Base-by-base conservation (phyloP, 2,329 filamentous ascomycete genomes). In the Dothistroma pini region DNA sequence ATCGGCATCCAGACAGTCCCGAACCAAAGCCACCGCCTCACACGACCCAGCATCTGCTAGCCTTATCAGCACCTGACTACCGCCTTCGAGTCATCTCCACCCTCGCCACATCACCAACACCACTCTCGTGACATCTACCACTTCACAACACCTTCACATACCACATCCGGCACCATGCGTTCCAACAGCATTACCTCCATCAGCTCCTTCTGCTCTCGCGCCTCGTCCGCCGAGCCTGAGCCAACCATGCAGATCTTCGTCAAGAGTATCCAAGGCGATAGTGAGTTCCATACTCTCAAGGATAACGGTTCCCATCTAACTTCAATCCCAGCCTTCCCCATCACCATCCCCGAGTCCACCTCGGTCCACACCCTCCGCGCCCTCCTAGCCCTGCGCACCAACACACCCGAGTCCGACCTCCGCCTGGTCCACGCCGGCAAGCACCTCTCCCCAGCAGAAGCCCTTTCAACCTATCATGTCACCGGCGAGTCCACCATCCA, bases 221-320 rank as follows among this genome's bases (percentile, higher is more conserved):
- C 76, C 35, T 71, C 73, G 4, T 74, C 74, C 34, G 70, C 74
- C 47, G 79, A 83, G 60, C 70, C 75, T 54, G 78, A 80, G 57
- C 78, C 82, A 56, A 84, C 78, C 44, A 84, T 85, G 76, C 82
- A 84, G 71, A 83, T 86, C 74, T 86, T 86, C 75, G 80, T 86
- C 74, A 85, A 84, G 76, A 81, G 81, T 70, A 75, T 84, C 54
- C 78, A 81, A 38, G 84, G 83, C 67, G 79, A 81, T 73, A 86
- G 84, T 86, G 77, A 74, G 83, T 76, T 44, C 44, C 41, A 47
- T 55, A 57, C 35, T 58, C 35, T 54, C 31, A 34, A 64, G 58
- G 66, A 56, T 60, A 52, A 49, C 19, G 1, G 35, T 6, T 54
- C 48, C 38, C 51, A 57, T 55, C 59, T 63, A 57, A 72, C 73